Percentiles rank a stretch among this genome's conserved stretches.
Conservation (phyloP, 805 yeast species). For the Starmerella geochares region DNA sequence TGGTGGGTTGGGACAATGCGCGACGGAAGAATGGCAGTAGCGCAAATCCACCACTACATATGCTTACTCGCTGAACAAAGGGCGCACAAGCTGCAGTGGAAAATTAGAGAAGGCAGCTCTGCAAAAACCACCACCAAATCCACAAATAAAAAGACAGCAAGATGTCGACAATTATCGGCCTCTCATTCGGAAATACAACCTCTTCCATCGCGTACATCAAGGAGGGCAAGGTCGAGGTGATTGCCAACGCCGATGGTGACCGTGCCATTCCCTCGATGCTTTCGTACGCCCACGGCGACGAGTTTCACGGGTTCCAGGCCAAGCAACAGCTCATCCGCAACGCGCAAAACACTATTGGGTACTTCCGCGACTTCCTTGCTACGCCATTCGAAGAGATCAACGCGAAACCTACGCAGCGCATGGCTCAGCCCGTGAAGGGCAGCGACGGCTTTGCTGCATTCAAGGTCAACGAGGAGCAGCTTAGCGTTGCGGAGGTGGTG, state of each 20-base stretch:
- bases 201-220: constrained; percentile 75
- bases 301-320: constrained; percentile 96
- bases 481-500: constrained; percentile 67
- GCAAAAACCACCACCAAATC: neutral
- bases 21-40: too few species aligned
- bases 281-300: constrained; percentile 87
- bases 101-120: neutral
- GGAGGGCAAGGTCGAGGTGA: constrained; percentile 91
- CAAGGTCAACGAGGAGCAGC: constrained; percentile 34
- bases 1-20: too few species aligned
- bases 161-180: constrained; percentile 63
- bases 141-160: neutral
- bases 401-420: constrained; percentile 48
- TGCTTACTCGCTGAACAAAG: neutral
- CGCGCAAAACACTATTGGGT: constrained; percentile 72
- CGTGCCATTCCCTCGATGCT: constrained; percentile 89
- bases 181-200: constrained; percentile 92
- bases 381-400: constrained; percentile 60
- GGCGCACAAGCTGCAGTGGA: neutral
- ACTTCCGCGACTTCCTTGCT: constrained; percentile 91
- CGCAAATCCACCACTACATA: neutral
- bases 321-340: constrained; percentile 84
- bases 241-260: constrained; percentile 98
- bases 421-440: constrained; percentile 54
- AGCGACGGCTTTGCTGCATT: constrained; percentile 60